Conservation (phyloP, 192 early-diverging fungal genomes). For the Podila clonocystis region DNA sequence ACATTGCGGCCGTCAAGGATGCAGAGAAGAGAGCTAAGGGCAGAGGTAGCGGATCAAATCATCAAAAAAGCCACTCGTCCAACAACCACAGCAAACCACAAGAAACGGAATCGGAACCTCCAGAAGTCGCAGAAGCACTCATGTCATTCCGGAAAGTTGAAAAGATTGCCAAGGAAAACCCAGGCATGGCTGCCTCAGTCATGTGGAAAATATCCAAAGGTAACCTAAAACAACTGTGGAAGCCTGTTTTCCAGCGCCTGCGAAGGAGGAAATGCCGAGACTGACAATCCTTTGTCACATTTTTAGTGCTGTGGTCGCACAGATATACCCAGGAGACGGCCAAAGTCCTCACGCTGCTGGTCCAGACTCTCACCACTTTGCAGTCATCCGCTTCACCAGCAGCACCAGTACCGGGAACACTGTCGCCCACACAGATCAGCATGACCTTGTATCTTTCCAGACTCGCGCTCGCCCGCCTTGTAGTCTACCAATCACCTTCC, state of each 20-base stretch:
- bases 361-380: slow-evolving; percentile 22
- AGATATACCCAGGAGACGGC: slow-evolving; percentile 40
- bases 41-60: background rate
- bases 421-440: slow-evolving; percentile 45
- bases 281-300: background rate
- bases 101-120: slow-evolving; percentile 21
- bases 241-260: too few relatives aligned
- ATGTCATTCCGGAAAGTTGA: slow-evolving; percentile 28
- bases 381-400: slow-evolving; percentile 5
- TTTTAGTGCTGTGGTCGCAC: slow-evolving; percentile 46
- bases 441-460: slow-evolving; percentile 48
- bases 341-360: slow-evolving; percentile 42
- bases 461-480: slow-evolving; percentile 52
- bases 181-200: slow-evolving; percentile 39
- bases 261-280: background rate
- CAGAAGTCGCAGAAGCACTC: slow-evolving; percentile 36
- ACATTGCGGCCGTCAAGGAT: slow-evolving; percentile 57
- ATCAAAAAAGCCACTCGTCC: background rate
- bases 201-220: slow-evolving; percentile 56
- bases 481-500: slow-evolving; percentile 32
- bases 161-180: slow-evolving; percentile 39
- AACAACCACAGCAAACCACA: background rate
- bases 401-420: slow-evolving; percentile 11
- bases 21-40: slow-evolving; percentile 18
- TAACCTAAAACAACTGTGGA: slow-evolving; percentile 5